Percentiles rank a stretch among this genome's conserved stretches.
Evolutionary conservation across 306 rosid species (phyloP).

Genomic region (Glycyrrhiza uralensis): DNA sequence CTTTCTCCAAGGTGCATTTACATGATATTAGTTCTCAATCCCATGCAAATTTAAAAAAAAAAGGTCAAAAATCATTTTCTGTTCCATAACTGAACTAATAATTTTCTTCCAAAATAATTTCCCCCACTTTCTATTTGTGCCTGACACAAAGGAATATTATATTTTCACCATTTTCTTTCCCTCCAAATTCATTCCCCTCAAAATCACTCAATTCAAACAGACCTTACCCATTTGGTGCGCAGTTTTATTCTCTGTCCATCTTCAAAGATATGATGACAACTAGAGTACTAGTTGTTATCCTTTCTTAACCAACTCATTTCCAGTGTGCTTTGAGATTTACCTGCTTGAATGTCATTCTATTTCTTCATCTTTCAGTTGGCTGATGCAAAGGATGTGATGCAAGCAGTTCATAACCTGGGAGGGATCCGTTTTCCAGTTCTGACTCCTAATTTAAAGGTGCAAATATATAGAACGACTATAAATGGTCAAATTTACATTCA

Average conservation of each 20-base stretch:
- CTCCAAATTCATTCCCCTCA: background rate
- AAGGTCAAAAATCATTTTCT: background rate
- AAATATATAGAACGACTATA: background rate
- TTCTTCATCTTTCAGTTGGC: conserved; percentile 53
- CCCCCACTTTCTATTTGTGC: background rate
- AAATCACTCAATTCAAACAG: background rate
- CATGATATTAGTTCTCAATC: background rate
- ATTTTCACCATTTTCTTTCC: background rate
- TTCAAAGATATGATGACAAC: conserved; percentile 1
- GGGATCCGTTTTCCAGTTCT: conserved; percentile 77
- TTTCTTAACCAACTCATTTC: background rate
- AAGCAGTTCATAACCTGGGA: conserved; percentile 52
- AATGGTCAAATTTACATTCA: background rate
- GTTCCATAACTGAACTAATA: background rate
- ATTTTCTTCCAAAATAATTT: background rate
- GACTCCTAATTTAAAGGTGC: conserved; percentile 80
- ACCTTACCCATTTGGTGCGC: background rate
- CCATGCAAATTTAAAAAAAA: background rate
- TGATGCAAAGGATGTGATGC: conserved; percentile 85
- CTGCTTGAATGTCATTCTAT: background rate
- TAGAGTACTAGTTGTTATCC: background rate
- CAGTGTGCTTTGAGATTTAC: conserved; percentile 6
- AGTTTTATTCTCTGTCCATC: background rate
- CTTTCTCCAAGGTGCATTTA: background rate
- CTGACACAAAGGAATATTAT: background rate